A percentile compares a stretch with the other conserved stretches of the same genome.
Conservation (phyloP, 176 grass and related monocot genomes). For the Aegilops tauschii region DNA sequence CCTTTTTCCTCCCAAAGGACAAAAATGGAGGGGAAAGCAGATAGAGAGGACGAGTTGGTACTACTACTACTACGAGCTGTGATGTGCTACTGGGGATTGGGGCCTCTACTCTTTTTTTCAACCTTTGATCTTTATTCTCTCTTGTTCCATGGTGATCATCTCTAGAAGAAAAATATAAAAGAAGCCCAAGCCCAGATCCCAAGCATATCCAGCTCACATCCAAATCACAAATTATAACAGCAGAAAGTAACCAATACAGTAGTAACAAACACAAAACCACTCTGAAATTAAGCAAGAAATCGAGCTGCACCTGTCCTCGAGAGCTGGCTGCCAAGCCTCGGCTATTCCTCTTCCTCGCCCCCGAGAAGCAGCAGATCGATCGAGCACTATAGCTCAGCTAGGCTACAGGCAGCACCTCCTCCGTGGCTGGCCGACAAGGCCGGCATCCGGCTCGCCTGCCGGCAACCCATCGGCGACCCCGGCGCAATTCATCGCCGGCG, state of each 20-base stretch:
- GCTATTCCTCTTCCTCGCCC: background rate
- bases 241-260: background rate
- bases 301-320: background rate
- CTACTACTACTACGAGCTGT: background rate
- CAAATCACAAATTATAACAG: background rate
- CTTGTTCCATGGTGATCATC: constrained; percentile 2
- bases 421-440: background rate
- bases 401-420: background rate
- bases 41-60: background rate
- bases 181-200: background rate
- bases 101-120: background rate
- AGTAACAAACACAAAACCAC: background rate
- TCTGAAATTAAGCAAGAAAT: background rate
- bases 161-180: background rate
- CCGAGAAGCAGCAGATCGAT: background rate
- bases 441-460: background rate
- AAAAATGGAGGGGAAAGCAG: constrained; percentile 14
- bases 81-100: background rate
- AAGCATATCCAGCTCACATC: constrained; percentile 21
- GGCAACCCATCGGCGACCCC: background rate
- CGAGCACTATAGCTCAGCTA: background rate
- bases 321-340: background rate
- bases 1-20: background rate
- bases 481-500: background rate
- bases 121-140: background rate